Percentiles rank a stretch among this genome's conserved stretches.
These are phyloP conservation scores for Carallia pectinifolia DNA, from an alignment of 345 rosid species.

Conservation along the genomic window DNA sequence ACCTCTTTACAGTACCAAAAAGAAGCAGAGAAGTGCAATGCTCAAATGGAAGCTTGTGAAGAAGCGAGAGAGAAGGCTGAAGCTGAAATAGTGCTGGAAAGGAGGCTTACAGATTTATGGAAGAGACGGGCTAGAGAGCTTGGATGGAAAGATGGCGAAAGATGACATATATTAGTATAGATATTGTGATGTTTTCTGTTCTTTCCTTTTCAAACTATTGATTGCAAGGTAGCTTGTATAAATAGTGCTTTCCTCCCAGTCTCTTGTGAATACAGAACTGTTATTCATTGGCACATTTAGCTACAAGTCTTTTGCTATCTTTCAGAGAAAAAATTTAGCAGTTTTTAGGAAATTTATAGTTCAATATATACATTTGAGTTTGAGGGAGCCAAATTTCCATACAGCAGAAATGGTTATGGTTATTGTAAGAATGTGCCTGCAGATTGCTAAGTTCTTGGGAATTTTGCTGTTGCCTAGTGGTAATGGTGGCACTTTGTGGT, in stretches of 20 bases:
- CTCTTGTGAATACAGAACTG: background rate
- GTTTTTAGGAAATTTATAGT: too few species aligned
- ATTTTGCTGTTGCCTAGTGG: too few species aligned
- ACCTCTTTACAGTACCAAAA: constrained; percentile 29
- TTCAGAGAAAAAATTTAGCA: too few species aligned
- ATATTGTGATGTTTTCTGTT: constrained; percentile 2
- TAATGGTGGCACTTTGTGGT: too few species aligned
- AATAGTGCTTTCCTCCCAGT: background rate
- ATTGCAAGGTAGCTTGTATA: background rate
- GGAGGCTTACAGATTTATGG: constrained; percentile 35
- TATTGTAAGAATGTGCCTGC: too few species aligned
- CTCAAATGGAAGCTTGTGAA: constrained; percentile 37
- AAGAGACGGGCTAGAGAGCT: constrained; percentile 38
- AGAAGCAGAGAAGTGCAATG: constrained; percentile 48
- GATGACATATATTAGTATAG: background rate
- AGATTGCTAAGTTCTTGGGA: too few species aligned
- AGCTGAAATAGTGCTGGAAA: constrained; percentile 32
- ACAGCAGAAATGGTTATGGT: too few species aligned
- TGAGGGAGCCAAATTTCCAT: too few species aligned
- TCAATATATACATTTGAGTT: too few species aligned
- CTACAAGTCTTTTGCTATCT: too few species aligned
- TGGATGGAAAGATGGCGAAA: constrained; percentile 30
- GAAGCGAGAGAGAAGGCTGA: constrained; percentile 43
- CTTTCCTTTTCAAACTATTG: background rate
- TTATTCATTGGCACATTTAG: too few species aligned